A percentile compares a stretch with the other conserved stretches of the same genome.
Evolutionary conservation across 345 rosid species (phyloP).

Genomic region (Ricinus communis): DNA sequence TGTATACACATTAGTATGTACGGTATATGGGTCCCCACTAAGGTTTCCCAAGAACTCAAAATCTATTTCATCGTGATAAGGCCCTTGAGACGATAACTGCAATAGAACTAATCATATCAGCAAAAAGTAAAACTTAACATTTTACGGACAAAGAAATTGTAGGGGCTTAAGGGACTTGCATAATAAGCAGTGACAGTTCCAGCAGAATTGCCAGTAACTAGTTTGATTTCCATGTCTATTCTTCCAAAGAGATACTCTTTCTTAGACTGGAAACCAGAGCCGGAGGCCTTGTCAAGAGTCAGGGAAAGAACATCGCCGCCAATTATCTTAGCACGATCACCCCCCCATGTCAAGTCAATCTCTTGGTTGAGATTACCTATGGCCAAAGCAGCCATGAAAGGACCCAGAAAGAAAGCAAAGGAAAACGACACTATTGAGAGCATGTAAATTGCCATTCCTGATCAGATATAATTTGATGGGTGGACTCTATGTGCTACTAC

Average conservation of each 20-base stretch:
- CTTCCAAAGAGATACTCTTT: slow-evolving; percentile 22
- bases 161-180: slow-evolving; percentile 15
- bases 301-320: slow-evolving; percentile 16
- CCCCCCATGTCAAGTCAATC: slow-evolving; percentile 25
- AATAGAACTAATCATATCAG: background rate
- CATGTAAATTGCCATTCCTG: background rate
- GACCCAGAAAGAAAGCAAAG: background rate
- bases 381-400: slow-evolving; percentile 6
- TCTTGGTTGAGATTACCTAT: slow-evolving; percentile 16
- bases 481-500: background rate
- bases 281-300: slow-evolving; percentile 20
- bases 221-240: slow-evolving; percentile 26
- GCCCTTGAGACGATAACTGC: slow-evolving; percentile 30
- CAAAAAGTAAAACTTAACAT: background rate
- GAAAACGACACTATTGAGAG: background rate
- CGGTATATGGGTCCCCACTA: slow-evolving; percentile 26
- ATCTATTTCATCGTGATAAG: slow-evolving; percentile 27
- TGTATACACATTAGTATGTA: slow-evolving; percentile 22
- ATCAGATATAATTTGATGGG: background rate
- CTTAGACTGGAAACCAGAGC: slow-evolving; percentile 29
- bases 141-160: no score
- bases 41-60: slow-evolving; percentile 27
- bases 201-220: slow-evolving; percentile 24
- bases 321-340: slow-evolving; percentile 20
- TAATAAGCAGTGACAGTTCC: slow-evolving; percentile 28